These are phyloP conservation scores for Globisporangium cederbergense DNA, from an alignment of 352 stramenopile genomes.

Conservation along the genomic window DNA sequence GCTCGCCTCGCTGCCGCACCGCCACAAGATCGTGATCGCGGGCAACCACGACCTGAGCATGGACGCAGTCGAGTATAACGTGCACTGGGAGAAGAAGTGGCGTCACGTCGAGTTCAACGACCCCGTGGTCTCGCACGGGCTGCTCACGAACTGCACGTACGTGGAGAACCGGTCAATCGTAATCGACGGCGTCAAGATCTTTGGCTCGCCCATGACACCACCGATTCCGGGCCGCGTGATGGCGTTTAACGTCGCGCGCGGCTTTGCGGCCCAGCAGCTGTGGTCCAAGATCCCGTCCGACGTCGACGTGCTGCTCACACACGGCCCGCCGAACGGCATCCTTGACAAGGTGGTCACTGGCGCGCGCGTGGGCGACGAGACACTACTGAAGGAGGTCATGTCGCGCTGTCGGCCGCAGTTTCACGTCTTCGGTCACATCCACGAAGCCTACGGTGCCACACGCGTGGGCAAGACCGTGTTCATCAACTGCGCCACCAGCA, in stretches of 20 bases:
- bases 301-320: slow-evolving; percentile 88
- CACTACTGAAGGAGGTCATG: slow-evolving; percentile 78
- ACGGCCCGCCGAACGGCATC: slow-evolving; percentile 85
- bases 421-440: slow-evolving; percentile 92
- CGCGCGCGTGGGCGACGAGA: slow-evolving; percentile 71
- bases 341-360: slow-evolving; percentile 70
- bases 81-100: slow-evolving; percentile 59
- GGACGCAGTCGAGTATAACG: slow-evolving; percentile 64
- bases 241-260: slow-evolving; percentile 70
- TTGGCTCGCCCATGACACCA: slow-evolving; percentile 72
- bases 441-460: slow-evolving; percentile 83
- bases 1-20: slow-evolving; percentile 69
- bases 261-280: slow-evolving; percentile 58
- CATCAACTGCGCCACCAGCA: slow-evolving; percentile 86
- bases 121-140: slow-evolving; percentile 33
- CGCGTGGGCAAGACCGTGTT: slow-evolving; percentile 80
- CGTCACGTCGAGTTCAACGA: slow-evolving; percentile 64
- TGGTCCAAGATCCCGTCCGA: slow-evolving; percentile 69
- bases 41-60: slow-evolving; percentile 84
- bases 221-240: slow-evolving; percentile 59
- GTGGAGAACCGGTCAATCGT: slow-evolving; percentile 69
- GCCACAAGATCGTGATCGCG: slow-evolving; percentile 75
- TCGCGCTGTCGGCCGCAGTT: slow-evolving; percentile 75
- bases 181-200: slow-evolving; percentile 73
- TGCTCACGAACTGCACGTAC: slow-evolving; percentile 78